A percentile compares a stretch with the other conserved stretches of the same genome.
Evolutionary conservation across 1,284 basidiomycete species (phyloP).

Genomic region (Leccinum pachyderme): DNA sequence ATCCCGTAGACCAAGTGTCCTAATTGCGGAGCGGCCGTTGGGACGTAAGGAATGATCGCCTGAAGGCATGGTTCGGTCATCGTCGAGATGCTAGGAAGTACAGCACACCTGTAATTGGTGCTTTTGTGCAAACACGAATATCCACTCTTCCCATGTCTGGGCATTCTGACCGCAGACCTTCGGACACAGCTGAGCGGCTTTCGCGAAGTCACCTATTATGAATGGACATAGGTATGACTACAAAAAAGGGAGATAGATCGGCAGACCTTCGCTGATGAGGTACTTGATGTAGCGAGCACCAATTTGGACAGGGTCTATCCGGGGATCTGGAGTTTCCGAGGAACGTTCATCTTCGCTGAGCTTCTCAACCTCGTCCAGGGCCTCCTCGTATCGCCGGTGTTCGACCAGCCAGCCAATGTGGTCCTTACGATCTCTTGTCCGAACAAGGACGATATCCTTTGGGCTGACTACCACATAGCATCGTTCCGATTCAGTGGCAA

Average conservation of each 20-base stretch:
- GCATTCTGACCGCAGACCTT: conserved; percentile 83
- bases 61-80: conserved; percentile 31
- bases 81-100: background rate
- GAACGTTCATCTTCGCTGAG: conserved; percentile 34
- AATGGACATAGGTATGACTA: background rate
- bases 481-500: conserved; percentile 35
- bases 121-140: conserved; percentile 88
- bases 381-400: conserved; percentile 83
- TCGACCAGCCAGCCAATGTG: conserved; percentile 95
- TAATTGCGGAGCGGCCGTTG: conserved; percentile 79
- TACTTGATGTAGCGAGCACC: conserved; percentile 84
- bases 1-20: conserved; percentile 91
- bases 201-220: conserved; percentile 68
- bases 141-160: conserved; percentile 92
- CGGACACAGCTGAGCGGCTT: conserved; percentile 84
- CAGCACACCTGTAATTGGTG: conserved; percentile 70
- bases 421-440: conserved; percentile 84
- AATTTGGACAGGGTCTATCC: conserved; percentile 70
- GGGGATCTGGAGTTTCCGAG: conserved; percentile 27
- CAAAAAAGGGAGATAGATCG: background rate
- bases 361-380: conserved; percentile 80
- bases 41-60: conserved; percentile 88
- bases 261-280: conserved; percentile 70
- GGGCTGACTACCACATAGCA: conserved; percentile 86
- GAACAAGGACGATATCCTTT: conserved; percentile 81